These are phyloP conservation scores for Alternaria consortialis DNA, from an alignment of 2,329 filamentous ascomycete genomes.

Conservation along the genomic window DNA sequence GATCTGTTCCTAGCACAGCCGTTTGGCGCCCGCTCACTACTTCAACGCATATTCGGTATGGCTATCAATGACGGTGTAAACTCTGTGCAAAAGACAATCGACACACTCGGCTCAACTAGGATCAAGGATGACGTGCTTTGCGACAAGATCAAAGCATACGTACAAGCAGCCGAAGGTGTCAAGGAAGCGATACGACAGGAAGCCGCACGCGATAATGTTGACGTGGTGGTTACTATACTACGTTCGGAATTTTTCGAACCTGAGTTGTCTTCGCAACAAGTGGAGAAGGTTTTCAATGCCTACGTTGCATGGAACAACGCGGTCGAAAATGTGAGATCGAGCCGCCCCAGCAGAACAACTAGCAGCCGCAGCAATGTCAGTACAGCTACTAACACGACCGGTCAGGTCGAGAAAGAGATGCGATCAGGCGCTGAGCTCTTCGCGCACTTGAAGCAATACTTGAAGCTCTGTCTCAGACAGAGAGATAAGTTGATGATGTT, in stretches of 20 bases:
- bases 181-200: conserved; percentile 80
- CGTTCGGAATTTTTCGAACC: conserved; percentile 80
- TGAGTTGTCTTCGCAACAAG: conserved; percentile 75
- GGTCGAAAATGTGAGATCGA: conserved; percentile 73
- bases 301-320: conserved; percentile 97
- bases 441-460: conserved; percentile 90
- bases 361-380: conserved; percentile 46
- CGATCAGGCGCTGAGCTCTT: conserved; percentile 91
- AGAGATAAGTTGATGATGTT: conserved; percentile 98
- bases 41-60: conserved; percentile 94
- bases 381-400: conserved; percentile 34
- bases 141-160: conserved; percentile 82
- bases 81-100: conserved; percentile 86
- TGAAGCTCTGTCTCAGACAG: conserved; percentile 90
- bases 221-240: conserved; percentile 85
- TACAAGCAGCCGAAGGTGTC: conserved; percentile 75
- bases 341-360: conserved; percentile 42
- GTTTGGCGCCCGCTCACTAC: conserved; percentile 85
- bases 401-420: conserved; percentile 78
- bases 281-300: conserved; percentile 87
- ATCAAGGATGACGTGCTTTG: conserved; percentile 83
- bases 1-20: conserved; percentile 97
- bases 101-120: conserved; percentile 72
- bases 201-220: conserved; percentile 75
- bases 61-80: conserved; percentile 90